Percentiles rank a stretch among this genome's conserved stretches.
phyloP scores from a whole-genome alignment of 345 rosid genomes.

The Reutealis trisperma region DNA sequence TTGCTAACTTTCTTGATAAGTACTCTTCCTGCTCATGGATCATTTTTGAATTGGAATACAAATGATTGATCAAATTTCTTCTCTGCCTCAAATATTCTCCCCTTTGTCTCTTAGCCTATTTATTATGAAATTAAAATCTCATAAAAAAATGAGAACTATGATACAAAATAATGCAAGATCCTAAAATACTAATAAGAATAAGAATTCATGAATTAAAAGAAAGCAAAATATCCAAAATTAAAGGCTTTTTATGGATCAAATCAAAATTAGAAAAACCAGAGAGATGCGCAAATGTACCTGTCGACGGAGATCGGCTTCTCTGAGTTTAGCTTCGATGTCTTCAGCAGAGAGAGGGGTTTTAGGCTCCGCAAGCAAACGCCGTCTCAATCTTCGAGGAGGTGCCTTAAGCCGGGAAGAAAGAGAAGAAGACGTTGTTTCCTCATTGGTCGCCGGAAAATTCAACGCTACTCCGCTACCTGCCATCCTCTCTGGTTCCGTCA shows the following conservation, averaged over 20 bases:
- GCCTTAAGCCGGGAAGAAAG: not conserved
- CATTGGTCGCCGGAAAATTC: conserved; percentile 6
- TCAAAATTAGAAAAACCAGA: not conserved
- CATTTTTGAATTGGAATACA: conserved; percentile 42
- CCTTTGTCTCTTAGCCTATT: conserved; percentile 74
- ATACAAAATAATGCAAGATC: not conserved
- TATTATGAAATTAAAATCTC: conserved; percentile 16
- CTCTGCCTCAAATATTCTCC: conserved; percentile 84
- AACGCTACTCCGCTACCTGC: conserved; percentile 7
- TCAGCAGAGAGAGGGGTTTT: conserved; percentile 15
- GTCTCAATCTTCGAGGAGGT: conserved; percentile 15
- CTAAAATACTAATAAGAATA: not conserved
- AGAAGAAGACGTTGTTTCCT: not conserved
- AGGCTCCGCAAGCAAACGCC: conserved; percentile 10
- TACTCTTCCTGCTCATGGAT: conserved; percentile 63
- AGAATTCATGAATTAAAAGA: not conserved
- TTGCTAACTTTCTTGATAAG: conserved; percentile 66
- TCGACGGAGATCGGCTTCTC: conserved; percentile 11
- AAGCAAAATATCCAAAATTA: not conserved
- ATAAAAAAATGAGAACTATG: not conserved
- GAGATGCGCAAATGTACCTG: not conserved
- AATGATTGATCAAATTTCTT: conserved; percentile 34
- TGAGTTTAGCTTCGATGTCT: conserved; percentile 13
- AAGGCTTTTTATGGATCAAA: not conserved
- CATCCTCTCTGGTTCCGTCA: conserved; percentile 9